Base-by-base conservation (phyloP, 2,329 filamentous ascomycete species). In the Xylariales sp. region DNA sequence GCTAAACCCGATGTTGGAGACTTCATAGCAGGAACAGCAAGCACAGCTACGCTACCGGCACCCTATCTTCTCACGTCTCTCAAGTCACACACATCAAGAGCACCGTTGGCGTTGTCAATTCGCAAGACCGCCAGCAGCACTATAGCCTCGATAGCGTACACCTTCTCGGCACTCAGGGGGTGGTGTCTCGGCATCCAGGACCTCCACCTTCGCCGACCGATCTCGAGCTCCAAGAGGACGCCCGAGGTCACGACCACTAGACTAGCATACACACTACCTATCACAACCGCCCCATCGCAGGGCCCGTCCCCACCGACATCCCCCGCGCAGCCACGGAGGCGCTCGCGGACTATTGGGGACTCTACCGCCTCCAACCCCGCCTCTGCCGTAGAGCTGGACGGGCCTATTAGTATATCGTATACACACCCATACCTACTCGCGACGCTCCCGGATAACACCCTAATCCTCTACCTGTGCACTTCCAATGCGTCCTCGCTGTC, bases 161-260 rank as follows among this genome's bases (percentile, higher is more conserved):
- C 87, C 0, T 80, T 94, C 47, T 81, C 84, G 13, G 85, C 85
- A 3, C 70, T 83, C 4, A 81, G 80, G 29, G 89, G 89, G 19
- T 96, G 90, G 87, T 89, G 85, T 6, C 76, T 95, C 13, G 90
- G 89, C 3, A 78, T 97, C n/a, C 91, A 97, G 59, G 91, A 96
- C 59, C 67, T 96, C 29, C 81, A 84, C 41, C 72, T 95, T 29
- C 61, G 54, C 1, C 52, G 50, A 5, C 50, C 56, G 2, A 43
- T 50, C 20, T 58, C 56, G n/a, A 37, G 5, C 5, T 44, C 47
- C 11, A 49, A 49, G 19, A 29, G 45, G 4, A 41, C 33, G 2
- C 49, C 65, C 0, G 58, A 63, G 11, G 55, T 70, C 16, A 56
- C 48, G 2, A 58, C 61, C 0, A 68, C 65, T 3, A 52, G 60